Conservation (phyloP, 805 yeast species). For the Pichia phayaonensis region DNA sequence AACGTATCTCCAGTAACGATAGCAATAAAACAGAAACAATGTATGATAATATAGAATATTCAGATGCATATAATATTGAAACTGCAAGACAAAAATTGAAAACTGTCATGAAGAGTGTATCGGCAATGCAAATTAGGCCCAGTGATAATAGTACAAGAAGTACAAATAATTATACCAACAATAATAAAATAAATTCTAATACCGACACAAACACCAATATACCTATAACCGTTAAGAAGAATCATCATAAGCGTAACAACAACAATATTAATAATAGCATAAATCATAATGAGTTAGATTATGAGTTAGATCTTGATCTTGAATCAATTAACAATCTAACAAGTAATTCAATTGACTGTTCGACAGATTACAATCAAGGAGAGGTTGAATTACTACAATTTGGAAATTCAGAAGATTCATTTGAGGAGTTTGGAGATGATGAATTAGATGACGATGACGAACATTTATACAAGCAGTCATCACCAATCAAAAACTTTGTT, state of each 20-base stretch:
- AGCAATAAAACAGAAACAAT: conserved; percentile 21
- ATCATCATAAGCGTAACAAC: not conserved
- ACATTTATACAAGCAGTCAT: not conserved
- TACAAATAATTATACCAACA: not conserved
- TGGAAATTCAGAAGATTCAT: conserved; percentile 23
- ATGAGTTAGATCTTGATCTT: not conserved
- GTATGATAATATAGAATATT: conserved; percentile 33
- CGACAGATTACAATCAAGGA: conserved; percentile 17
- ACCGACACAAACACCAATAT: not conserved
- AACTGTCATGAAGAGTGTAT: conserved; percentile 26
- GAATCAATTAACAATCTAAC: not conserved
- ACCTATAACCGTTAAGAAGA: not conserved
- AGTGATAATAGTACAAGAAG: not conserved
- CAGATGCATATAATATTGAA: conserved; percentile 46
- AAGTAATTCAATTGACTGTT: conserved; percentile 11
- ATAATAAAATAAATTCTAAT: not conserved
- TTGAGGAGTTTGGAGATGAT: conserved; percentile 13
- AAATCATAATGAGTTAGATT: not conserved
- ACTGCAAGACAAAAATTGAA: conserved; percentile 38
- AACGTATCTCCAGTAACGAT: conserved; percentile 3
- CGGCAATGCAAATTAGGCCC: conserved; percentile 27
- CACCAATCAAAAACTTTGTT: not conserved
- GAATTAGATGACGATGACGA: conserved; percentile 14
- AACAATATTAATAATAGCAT: not conserved
- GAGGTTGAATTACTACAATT: conserved; percentile 24